Percentiles rank a stretch among this genome's conserved stretches.
Evolutionary conservation across 805 yeast genomes (phyloP).

Genomic region (Kluyveromyces lactis): DNA sequence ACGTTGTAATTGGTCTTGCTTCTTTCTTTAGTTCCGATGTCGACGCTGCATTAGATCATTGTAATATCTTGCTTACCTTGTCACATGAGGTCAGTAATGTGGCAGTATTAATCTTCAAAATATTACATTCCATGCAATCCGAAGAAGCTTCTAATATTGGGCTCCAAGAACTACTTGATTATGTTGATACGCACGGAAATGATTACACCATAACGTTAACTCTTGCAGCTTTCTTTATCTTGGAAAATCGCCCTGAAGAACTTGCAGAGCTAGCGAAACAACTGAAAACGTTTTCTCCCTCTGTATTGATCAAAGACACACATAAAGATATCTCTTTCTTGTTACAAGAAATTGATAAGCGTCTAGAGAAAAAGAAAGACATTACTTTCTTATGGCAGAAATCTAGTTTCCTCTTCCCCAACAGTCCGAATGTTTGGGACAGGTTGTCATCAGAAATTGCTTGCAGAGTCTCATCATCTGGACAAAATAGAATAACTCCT

Average conservation of each 20-base stretch:
- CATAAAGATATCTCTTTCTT: constrained; percentile 51
- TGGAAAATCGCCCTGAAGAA: constrained; percentile 51
- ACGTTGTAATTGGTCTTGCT: constrained; percentile 65
- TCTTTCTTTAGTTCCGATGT: constrained; percentile 56
- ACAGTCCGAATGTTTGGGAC: constrained; percentile 61
- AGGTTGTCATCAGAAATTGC: constrained; percentile 50
- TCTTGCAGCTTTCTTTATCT: constrained; percentile 70
- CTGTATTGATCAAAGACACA: constrained; percentile 41
- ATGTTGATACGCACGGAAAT: constrained; percentile 55
- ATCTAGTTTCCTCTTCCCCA: constrained; percentile 68
- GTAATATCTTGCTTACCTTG: constrained; percentile 50
- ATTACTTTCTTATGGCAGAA: constrained; percentile 47
- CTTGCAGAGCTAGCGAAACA: constrained; percentile 58
- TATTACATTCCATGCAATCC: constrained; percentile 65
- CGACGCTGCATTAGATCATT: constrained; percentile 57
- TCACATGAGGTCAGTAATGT: constrained; percentile 55
- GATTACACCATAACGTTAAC: constrained; percentile 61
- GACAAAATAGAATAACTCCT: constrained; percentile 43
- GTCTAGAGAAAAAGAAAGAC: constrained; percentile 24
- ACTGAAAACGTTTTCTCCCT: constrained; percentile 41
- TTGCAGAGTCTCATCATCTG: constrained; percentile 45
- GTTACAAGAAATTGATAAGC: constrained; percentile 41
- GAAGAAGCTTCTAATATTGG: constrained; percentile 80
- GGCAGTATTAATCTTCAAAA: constrained; percentile 69
- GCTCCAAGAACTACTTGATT: constrained; percentile 66